Evolutionary conservation across 345 rosid genomes (phyloP).

Genomic region (Syzygium grande): DNA sequence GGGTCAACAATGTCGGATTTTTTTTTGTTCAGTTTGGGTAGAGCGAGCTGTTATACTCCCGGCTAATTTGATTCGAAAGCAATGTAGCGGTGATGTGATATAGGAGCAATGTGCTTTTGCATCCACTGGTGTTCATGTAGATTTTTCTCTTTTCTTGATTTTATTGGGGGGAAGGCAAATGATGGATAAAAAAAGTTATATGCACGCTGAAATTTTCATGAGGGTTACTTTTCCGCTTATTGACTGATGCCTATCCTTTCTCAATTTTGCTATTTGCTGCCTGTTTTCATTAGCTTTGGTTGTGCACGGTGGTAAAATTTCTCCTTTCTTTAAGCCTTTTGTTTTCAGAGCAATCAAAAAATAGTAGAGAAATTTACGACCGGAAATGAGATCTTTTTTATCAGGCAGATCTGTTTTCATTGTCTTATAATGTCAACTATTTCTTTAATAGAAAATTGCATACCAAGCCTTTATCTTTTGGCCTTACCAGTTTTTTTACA

Average conservation of each 20-base stretch:
- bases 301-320: too few relatives aligned
- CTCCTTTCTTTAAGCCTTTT: neutral
- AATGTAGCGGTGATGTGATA: neutral
- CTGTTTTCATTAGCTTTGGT: neutral
- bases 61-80: neutral
- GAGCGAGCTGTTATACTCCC: neutral
- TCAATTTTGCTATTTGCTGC: neutral
- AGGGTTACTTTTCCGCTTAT: slow-evolving; percentile 38
- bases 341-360: neutral
- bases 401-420: neutral
- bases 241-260: slow-evolving; percentile 42
- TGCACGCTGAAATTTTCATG: slow-evolving; percentile 44
- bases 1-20: neutral
- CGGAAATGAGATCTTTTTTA: neutral
- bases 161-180: slow-evolving; percentile 24
- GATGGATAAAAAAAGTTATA: slow-evolving; percentile 37
- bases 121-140: neutral
- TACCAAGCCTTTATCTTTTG: neutral
- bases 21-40: neutral
- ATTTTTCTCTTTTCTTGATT: neutral
- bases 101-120: neutral
- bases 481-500: neutral
- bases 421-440: neutral
- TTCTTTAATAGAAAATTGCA: neutral
- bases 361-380: neutral